A percentile compares a stretch with the other conserved stretches of the same genome.
Conservation (phyloP, 2,329 filamentous ascomycete species). For the Aureobasidium musti region DNA sequence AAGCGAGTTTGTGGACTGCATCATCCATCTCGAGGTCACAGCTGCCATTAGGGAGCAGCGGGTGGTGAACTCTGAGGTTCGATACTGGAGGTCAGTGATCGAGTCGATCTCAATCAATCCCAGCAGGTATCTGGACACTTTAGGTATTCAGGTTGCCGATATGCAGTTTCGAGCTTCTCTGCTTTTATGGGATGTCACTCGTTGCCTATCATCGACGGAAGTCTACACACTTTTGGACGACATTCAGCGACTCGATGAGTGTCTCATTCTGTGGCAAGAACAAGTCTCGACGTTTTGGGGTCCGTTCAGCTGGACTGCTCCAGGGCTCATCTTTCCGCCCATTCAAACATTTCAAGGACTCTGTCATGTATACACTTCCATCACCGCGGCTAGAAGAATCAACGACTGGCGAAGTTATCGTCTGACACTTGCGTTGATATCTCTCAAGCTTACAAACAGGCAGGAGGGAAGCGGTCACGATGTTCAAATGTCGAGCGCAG, state of each 20-base stretch:
- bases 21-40: slow-evolving; percentile 12
- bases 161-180: neutral
- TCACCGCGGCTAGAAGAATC: slow-evolving; percentile 12
- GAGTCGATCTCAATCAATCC: neutral
- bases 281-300: slow-evolving; percentile 13
- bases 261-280: neutral
- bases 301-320: slow-evolving; percentile 2
- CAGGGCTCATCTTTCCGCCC: neutral
- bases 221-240: neutral
- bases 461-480: neutral
- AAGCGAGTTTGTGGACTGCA: neutral
- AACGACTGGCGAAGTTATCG: slow-evolving; percentile 17
- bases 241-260: neutral
- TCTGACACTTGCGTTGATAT: neutral
- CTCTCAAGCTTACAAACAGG: neutral
- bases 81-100: slow-evolving; percentile 11
- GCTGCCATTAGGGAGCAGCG: slow-evolving; percentile 8
- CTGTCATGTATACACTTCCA: slow-evolving; percentile 16
- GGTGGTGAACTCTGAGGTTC: neutral
- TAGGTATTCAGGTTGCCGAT: slow-evolving; percentile 18
- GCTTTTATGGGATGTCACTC: neutral
- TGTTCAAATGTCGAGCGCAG: no score
- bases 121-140: slow-evolving; percentile 6
- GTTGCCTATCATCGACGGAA: neutral
- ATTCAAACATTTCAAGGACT: neutral